Evolutionary conservation across 495 filamentous ascomycete genomes (phyloP), one percentile per base, ranked within the genome.

Genomic region (Trichoderma parareesei): DNA sequence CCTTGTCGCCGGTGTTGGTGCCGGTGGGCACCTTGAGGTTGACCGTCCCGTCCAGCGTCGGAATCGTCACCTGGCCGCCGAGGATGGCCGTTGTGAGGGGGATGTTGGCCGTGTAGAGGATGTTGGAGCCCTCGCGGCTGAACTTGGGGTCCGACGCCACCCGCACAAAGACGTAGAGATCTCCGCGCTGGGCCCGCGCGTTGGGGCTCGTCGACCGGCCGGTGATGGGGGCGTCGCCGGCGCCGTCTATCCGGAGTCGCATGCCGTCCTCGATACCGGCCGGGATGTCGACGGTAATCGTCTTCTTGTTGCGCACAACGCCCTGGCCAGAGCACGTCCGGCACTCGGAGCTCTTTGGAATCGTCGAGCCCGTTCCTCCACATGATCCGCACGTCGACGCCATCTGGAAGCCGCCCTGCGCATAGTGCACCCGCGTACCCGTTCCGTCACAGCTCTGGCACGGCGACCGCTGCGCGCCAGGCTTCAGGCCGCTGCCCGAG

Each of bases 211-310:
- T 76, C 8, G 84, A 73, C 8, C 82, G 80, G 64, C 90, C 89
- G 27, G 87, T 90, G 37, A 87, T 81, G 11, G 94, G 89, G 14
- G 90, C 87, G 73, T 98, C 92, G 64, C 94, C 94, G 72, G 96
- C 92, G 6, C 87, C 88, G 53, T 80, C 78, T 18, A 98, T 81
- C 60, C 90, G 82, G 69, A 98, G 74, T 55, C 89, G 84, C 93
- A 97, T 97, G 46, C 94, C 92, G 77, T 98, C 93, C 69, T 97
- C 94, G 42, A 98, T 88, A 67, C 94, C 94, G 14, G 88, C 90
- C 16, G 94, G 94, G 61, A 98, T 96, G 68, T 98, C 92, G 20
- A 98, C 82, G 53, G 80, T 86, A 62, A 98, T 80, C 7, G 88
- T 90, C 77, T 90, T 90, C 35, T 85, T 79, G 67, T 93, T 91